Conservation (phyloP, 176 grass and related monocot genomes). For the Aegilops longissima region DNA sequence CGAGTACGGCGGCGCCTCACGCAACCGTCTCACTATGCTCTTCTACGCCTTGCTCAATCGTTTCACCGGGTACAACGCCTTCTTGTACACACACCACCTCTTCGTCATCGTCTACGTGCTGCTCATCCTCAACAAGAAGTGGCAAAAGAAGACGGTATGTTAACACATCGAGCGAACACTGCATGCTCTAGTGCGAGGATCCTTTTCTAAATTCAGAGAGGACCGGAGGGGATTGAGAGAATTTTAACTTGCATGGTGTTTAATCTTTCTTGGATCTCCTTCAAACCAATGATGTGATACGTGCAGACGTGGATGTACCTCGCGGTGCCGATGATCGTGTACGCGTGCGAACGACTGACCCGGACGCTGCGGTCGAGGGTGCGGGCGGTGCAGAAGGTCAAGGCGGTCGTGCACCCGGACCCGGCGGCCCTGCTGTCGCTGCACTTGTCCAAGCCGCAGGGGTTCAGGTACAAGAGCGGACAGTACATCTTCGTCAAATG, state of each 20-base stretch:
- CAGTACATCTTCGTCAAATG: conserved; percentile 96
- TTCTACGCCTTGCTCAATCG: background rate
- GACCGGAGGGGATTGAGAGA: no score
- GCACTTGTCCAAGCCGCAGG: conserved; percentile 72
- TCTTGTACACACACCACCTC: conserved; percentile 93
- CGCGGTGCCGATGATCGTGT: conserved; percentile 52
- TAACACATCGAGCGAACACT: no score
- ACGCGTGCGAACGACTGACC: conserved; percentile 60
- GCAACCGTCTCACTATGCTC: conserved; percentile 40
- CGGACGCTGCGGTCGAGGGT: conserved; percentile 69
- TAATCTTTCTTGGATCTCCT: no score
- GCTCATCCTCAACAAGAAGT: conserved; percentile 61
- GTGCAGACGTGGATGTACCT: conserved; percentile 89
- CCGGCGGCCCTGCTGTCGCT: conserved; percentile 58
- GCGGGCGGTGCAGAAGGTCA: conserved; percentile 60
- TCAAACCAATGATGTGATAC: background rate
- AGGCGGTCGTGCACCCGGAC: conserved; percentile 59
- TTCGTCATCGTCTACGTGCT: conserved; percentile 87
- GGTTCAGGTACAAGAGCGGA: conserved; percentile 66
- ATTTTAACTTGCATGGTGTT: no score
- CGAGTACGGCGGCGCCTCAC: background rate
- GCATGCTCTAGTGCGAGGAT: no score
- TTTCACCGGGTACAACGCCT: conserved; percentile 87
- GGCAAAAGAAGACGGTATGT: conserved; percentile 75
- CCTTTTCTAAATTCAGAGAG: no score